A percentile compares a stretch with the other conserved stretches of the same genome.
phyloP scores from a whole-genome alignment of 1,139 yeast genomes.

The Zygoascus meyerae region DNA sequence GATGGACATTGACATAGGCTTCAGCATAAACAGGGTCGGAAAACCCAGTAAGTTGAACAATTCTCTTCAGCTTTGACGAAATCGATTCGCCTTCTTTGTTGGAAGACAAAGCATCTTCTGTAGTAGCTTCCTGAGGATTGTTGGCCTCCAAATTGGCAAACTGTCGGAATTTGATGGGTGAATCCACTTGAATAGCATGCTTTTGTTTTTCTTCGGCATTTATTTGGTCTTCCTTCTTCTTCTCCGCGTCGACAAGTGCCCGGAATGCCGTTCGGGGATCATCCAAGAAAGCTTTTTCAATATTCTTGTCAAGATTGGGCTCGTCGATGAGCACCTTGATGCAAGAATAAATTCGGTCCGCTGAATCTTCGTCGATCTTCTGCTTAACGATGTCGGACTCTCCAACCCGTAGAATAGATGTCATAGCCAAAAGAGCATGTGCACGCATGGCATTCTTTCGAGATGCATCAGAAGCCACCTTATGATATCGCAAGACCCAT shows the following conservation, averaged over 20 bases:
- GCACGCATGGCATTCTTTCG: conserved; percentile 82
- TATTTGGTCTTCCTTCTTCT: conserved; percentile 49
- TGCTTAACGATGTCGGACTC: conserved; percentile 69
- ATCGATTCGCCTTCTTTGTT: conserved; percentile 49
- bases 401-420: conserved; percentile 85
- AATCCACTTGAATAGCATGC: conserved; percentile 78
- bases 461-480: conserved; percentile 45
- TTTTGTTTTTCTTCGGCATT: conserved; percentile 58
- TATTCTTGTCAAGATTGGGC: conserved; percentile 39
- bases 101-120: conserved; percentile 37
- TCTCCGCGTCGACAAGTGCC: conserved; percentile 48
- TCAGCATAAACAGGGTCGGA: conserved; percentile 98
- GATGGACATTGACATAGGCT: conserved; percentile 91
- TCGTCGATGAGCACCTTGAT: conserved; percentile 72
- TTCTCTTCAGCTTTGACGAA: conserved; percentile 76
- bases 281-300: conserved; percentile 73
- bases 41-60: conserved; percentile 92
- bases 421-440: conserved; percentile 89
- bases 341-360: conserved; percentile 83
- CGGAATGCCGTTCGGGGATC: conserved; percentile 84
- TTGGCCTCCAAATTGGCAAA: conserved; percentile 51
- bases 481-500: conserved; percentile 71
- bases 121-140: conserved; percentile 30
- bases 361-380: conserved; percentile 90
- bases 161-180: conserved; percentile 76